Percentiles rank a stretch among this genome's conserved stretches.
Conservation (phyloP, 129 eudicot species). For the Centrapalus pauciflorus region DNA sequence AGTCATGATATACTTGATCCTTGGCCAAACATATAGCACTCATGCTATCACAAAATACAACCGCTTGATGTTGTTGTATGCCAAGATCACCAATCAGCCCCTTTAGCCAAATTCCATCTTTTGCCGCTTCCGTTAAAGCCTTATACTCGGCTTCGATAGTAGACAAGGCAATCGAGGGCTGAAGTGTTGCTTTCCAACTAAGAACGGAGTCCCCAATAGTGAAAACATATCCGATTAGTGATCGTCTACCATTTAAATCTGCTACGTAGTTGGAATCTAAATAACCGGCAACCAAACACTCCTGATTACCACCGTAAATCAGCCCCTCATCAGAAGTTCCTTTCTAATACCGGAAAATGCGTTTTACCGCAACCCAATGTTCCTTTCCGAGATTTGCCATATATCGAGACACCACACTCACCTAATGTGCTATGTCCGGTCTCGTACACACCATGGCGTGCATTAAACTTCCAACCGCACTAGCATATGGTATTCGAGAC, state of each 20-base stretch:
- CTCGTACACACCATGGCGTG: not conserved
- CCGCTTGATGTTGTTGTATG: not conserved
- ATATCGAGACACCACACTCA: not conserved
- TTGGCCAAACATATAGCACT: conserved; percentile 4
- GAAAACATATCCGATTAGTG: not conserved
- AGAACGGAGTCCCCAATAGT: not conserved
- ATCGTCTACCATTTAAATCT: not conserved
- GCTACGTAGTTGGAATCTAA: not conserved
- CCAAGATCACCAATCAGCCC: conserved; percentile 3
- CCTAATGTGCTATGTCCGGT: not conserved
- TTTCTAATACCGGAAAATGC: not conserved
- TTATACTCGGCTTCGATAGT: not conserved
- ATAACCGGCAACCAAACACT: not conserved
- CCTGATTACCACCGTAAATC: conserved; percentile 1
- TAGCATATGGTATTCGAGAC: not conserved
- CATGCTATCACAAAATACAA: no score
- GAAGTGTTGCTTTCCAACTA: conserved; percentile 3
- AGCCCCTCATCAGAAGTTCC: not conserved
- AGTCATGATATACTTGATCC: not conserved
- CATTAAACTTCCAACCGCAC: not conserved
- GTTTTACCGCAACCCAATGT: not conserved
- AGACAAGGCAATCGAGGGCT: not conserved
- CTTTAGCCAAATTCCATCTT: not conserved
- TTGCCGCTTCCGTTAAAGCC: not conserved
- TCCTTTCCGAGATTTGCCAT: not conserved